A percentile compares a stretch with the other conserved stretches of the same genome.
Evolutionary conservation across 805 yeast genomes (phyloP).

Genomic region (Candida wancherniae): DNA sequence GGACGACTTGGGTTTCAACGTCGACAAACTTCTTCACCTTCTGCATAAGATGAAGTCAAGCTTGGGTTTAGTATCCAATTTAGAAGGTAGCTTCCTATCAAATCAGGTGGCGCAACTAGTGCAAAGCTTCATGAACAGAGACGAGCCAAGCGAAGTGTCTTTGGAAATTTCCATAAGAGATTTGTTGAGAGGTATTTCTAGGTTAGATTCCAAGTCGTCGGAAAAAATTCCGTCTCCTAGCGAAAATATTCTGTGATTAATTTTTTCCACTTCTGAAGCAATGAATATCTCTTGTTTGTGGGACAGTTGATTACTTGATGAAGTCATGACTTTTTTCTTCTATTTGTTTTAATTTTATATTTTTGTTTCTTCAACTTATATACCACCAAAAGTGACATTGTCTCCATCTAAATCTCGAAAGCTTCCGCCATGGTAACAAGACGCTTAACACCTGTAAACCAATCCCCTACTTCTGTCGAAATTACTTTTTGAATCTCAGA

Average conservation of each 20-base stretch:
- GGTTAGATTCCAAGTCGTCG: slow-evolving; percentile 7
- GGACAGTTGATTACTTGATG: no score
- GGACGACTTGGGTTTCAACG: slow-evolving; percentile 20
- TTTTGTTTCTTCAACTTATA: no score
- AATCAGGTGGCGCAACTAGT: slow-evolving; percentile 10
- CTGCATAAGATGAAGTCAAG: slow-evolving; percentile 26
- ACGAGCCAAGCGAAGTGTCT: slow-evolving; percentile 1
- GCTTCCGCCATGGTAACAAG: slow-evolving; percentile 68
- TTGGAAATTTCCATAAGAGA: slow-evolving; percentile 4
- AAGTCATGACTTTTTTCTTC: no score
- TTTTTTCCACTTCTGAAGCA: no score
- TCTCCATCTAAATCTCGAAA: slow-evolving; percentile 6
- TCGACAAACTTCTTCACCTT: slow-evolving; percentile 36
- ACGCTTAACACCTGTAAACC: slow-evolving; percentile 91
- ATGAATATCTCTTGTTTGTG: no score
- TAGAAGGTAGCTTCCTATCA: slow-evolving; percentile 6
- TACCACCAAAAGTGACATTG: no score
- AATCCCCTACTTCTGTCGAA: slow-evolving; percentile 75
- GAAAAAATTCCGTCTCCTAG: no score
- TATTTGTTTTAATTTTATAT: no score
- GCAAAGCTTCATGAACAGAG: slow-evolving; percentile 8
- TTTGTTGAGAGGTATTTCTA: slow-evolving; percentile 11
- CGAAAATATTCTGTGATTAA: no score
- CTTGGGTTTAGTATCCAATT: slow-evolving; percentile 18
- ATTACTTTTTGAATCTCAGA: slow-evolving; percentile 52